A percentile compares a stretch with the other conserved stretches of the same genome.
Evolutionary conservation across 768 basidiomycete genomes (phyloP).

Genomic region (Naematelia encephala): DNA sequence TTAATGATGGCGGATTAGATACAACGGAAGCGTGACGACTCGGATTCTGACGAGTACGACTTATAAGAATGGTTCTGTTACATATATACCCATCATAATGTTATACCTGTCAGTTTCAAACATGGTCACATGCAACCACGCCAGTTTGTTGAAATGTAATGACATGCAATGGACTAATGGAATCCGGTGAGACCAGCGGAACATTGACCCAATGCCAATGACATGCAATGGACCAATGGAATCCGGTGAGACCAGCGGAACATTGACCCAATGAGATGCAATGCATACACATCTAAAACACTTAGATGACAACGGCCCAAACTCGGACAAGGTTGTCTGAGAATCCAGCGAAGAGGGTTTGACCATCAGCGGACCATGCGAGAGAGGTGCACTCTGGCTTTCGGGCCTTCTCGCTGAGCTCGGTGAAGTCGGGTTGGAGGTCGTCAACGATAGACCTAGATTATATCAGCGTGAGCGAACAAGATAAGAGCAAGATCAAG

Average conservation of each 20-base stretch:
- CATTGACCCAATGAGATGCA: conserved; percentile 4
- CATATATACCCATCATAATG: conserved; percentile 12
- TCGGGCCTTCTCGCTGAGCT: conserved; percentile 60
- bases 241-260: too few species aligned
- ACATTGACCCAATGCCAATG: too few species aligned
- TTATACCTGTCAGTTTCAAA: conserved; percentile 3
- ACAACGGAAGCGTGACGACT: conserved; percentile 48
- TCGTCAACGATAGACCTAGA: conserved; percentile 93
- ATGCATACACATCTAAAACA: conserved; percentile 16
- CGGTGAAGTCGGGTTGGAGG: conserved; percentile 90
- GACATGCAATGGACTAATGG: too few species aligned
- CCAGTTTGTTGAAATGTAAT: too few species aligned
- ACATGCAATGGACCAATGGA: too few species aligned
- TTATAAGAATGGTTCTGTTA: conserved; percentile 20
- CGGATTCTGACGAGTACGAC: conserved; percentile 51
- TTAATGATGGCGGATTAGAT: conserved; percentile 33
- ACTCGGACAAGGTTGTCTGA: conserved; percentile 77
- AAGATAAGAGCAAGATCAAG: background rate
- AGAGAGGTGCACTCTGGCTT: conserved; percentile 83
- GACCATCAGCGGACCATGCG: conserved; percentile 97
- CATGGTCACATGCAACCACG: background rate
- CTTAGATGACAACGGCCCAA: conserved; percentile 49
- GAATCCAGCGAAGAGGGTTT: conserved; percentile 95
- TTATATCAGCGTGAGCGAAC: conserved; percentile 6
- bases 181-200: too few species aligned